Evolutionary conservation across 1,139 yeast genomes (phyloP), one percentile per base, ranked within the genome.

Genomic region (Candida tropicalis): DNA sequence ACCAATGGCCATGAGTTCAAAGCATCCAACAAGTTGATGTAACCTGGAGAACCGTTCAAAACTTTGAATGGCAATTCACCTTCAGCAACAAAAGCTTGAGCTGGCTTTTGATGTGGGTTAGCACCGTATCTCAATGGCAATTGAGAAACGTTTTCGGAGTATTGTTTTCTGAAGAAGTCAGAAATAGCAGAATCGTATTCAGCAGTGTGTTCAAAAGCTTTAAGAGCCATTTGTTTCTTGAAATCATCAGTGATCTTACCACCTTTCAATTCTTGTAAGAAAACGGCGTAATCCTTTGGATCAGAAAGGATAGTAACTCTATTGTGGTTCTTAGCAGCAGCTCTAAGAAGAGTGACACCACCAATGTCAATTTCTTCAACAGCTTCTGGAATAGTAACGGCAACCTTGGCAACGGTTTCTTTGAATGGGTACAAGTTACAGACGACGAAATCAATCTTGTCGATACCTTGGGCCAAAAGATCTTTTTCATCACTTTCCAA

Each of bases 361-460:
- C 99, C 99, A 64, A 93, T 93, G 65, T 93, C 99, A 57, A 93
- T 85, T 71, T 93, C 98, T 74, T 93, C 99, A 43, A 93, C 97
- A 12, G 99, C 99, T 75, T 93, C 99, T 38, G 84, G 93, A 55
- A 93, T 82, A 41, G 99, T 93, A 53, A 93, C 99, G 50, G 95
- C 91, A 55, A 87, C 90, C 74, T 91, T 91, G 52, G 96, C 87
- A 51, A 93, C 88, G 39, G 99, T 93, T 73, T 93, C 97, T 73
- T 91, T 90, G 82, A 93, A 93, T 27, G 99, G 99, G 70, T 93
- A 93, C 70, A 93, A 81, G 77, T 93, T 93, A 76, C 99, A 93
- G 46, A 93, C 97, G 44, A 93, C 99, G 58, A 75, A 89, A 74
- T 93, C 99, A 52, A 93, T 97, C 72, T 90, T 93, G 58, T 87